phyloP scores from a whole-genome alignment of 2,329 filamentous ascomycete species.

The Epichloe uncinata region DNA sequence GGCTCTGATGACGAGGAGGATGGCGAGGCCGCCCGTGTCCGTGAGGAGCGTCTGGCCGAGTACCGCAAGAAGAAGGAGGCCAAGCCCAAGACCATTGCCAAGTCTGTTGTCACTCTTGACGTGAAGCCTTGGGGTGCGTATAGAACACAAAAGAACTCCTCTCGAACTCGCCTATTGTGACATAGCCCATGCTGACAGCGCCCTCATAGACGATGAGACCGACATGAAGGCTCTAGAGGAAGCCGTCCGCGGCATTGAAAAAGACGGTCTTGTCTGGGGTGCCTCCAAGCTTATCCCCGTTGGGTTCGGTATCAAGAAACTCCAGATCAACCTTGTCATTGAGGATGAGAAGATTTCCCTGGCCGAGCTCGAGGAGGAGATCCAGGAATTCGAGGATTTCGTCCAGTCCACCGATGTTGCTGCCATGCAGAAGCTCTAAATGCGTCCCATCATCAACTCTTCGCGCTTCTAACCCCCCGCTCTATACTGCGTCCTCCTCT shows the following conservation, averaged over 20 bases:
- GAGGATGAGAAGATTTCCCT: slow-evolving; percentile 94
- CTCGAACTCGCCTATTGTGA: background rate
- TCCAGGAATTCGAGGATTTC: slow-evolving; percentile 75
- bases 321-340: slow-evolving; percentile 95
- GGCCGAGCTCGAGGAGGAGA: slow-evolving; percentile 76
- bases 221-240: slow-evolving; percentile 73
- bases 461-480: background rate
- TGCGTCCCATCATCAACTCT: background rate
- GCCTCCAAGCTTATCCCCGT: slow-evolving; percentile 77
- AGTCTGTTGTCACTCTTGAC: slow-evolving; percentile 90
- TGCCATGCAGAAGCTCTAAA: slow-evolving; percentile 88
- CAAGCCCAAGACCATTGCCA: slow-evolving; percentile 84
- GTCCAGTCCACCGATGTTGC: slow-evolving; percentile 88
- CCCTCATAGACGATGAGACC: slow-evolving; percentile 68
- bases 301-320: slow-evolving; percentile 97
- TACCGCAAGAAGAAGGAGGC: slow-evolving; percentile 95
- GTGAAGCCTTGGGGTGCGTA: slow-evolving; percentile 93
- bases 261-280: slow-evolving; percentile 96
- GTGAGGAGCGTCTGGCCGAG: slow-evolving; percentile 80
- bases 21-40: slow-evolving; percentile 67
- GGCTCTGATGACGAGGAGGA: slow-evolving; percentile 90
- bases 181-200: background rate
- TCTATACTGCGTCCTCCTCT: background rate
- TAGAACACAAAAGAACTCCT: background rate
- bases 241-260: slow-evolving; percentile 69